These are phyloP conservation scores for Penicillium odoratum DNA, from an alignment of 495 filamentous ascomycete species.

Conservation along the genomic window DNA sequence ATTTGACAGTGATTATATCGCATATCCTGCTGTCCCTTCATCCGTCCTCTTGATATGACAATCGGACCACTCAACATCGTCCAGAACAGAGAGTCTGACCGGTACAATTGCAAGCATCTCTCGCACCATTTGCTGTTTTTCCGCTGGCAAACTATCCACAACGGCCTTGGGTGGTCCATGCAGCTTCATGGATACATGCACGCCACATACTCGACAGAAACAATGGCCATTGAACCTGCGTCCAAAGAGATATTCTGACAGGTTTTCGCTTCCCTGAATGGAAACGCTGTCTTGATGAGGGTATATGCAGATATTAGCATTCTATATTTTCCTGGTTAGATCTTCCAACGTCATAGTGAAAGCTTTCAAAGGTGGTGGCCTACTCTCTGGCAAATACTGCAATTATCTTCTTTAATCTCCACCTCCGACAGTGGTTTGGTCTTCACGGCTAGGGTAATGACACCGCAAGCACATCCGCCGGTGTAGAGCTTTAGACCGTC, in stretches of 20 bases:
- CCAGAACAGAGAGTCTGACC: neutral
- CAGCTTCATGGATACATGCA: neutral
- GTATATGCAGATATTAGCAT: neutral
- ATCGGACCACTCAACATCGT: neutral
- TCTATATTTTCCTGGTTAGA: neutral
- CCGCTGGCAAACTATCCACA: slow-evolving; percentile 1
- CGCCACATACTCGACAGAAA: neutral
- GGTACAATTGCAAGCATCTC: neutral
- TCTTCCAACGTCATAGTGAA: neutral
- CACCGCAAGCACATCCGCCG: neutral
- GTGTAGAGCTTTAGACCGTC: neutral
- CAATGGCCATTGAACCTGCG: slow-evolving; percentile 4
- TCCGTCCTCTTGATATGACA: neutral
- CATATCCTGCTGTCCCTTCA: neutral
- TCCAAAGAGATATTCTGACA: neutral
- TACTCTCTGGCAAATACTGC: neutral
- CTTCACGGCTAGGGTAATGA: neutral
- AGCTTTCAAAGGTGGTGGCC: neutral
- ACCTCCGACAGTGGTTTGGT: neutral
- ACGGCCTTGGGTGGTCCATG: neutral
- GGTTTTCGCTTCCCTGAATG: neutral
- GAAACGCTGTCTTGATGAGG: neutral
- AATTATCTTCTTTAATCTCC: neutral
- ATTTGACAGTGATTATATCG: neutral
- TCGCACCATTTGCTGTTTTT: neutral